Evolutionary conservation across 148 eudicot genomes (phyloP).

Genomic region (Camellia japonica): DNA sequence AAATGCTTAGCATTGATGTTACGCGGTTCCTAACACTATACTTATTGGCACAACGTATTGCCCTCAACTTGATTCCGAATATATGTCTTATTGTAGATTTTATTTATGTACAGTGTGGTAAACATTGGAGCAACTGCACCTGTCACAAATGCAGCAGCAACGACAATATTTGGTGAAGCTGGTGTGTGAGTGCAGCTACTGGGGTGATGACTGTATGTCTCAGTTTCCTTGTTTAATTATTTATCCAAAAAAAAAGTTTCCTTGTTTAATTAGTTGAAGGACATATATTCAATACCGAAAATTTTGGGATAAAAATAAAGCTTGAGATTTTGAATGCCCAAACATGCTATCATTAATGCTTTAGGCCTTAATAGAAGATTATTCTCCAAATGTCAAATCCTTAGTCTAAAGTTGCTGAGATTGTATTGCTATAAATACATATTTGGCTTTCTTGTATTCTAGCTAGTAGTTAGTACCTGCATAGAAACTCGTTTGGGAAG

Average conservation of each 20-base stretch:
- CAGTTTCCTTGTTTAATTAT: background rate
- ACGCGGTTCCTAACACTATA: slow-evolving; percentile 95
- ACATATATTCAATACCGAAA: background rate
- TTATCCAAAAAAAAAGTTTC: no score
- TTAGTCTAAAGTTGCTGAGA: background rate
- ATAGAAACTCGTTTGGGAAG: background rate
- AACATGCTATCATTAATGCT: background rate
- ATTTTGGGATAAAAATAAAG: no score
- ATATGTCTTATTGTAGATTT: slow-evolving; percentile 27
- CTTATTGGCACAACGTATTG: slow-evolving; percentile 95
- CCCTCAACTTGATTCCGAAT: slow-evolving; percentile 25
- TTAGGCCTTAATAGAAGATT: background rate
- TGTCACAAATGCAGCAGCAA: slow-evolving; percentile 98
- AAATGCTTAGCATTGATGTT: slow-evolving; percentile 88
- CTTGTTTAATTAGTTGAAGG: background rate
- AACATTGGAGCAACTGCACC: slow-evolving; percentile 97
- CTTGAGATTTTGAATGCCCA: background rate
- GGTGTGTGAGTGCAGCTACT: slow-evolving; percentile 94
- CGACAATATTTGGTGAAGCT: slow-evolving; percentile 88
- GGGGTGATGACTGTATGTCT: slow-evolving; percentile 91
- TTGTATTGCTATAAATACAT: no score
- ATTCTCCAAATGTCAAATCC: background rate
- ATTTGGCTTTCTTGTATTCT: background rate
- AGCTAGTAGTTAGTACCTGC: background rate
- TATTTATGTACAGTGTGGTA: slow-evolving; percentile 66